Conservation (phyloP, 371 early-diverging fungal species). For the Coemansia sp. region DNA sequence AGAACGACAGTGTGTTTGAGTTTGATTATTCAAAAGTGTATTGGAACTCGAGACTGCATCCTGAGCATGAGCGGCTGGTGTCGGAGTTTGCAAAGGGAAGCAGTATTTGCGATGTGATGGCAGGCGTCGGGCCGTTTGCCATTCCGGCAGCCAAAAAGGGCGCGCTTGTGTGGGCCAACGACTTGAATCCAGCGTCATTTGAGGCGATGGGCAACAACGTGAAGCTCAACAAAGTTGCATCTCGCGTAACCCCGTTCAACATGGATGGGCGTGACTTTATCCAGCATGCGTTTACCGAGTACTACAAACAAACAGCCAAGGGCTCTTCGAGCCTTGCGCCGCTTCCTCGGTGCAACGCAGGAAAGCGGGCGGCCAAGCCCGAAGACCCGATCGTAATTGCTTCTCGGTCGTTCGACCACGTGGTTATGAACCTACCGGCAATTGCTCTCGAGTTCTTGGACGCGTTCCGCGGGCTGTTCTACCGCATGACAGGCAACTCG, state of each 20-base stretch:
- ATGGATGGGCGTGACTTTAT: conserved; percentile 93
- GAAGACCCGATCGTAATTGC: too few relatives aligned
- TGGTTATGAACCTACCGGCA: conserved; percentile 79
- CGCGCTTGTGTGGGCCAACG: conserved; percentile 93
- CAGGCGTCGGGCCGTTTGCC: conserved; percentile 99
- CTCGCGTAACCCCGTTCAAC: conserved; percentile 75
- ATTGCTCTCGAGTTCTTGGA: conserved; percentile 94
- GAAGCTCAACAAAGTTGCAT: conserved; percentile 73
- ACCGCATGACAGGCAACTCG: conserved; percentile 53
- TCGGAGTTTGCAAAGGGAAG: conserved; percentile 71
- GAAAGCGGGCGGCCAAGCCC: neutral
- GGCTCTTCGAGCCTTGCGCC: conserved; percentile 4
- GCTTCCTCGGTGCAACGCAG: conserved; percentile 1
- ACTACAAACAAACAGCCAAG: conserved; percentile 2
- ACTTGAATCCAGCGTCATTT: conserved; percentile 93
- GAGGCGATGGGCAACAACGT: conserved; percentile 81
- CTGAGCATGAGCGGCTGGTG: conserved; percentile 93
- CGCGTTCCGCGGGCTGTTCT: conserved; percentile 71
- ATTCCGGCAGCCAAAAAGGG: conserved; percentile 90
- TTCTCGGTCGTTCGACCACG: too few relatives aligned
- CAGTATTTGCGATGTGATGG: conserved; percentile 94
- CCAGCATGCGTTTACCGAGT: conserved; percentile 59
- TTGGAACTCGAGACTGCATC: conserved; percentile 98
- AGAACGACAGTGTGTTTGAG: conserved; percentile 86
- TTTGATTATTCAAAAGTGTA: conserved; percentile 98